Percentiles rank a stretch among this genome's conserved stretches.
These are phyloP conservation scores for Colletotrichum brevisporum DNA, from an alignment of 2,329 filamentous ascomycete species.

Conservation along the genomic window DNA sequence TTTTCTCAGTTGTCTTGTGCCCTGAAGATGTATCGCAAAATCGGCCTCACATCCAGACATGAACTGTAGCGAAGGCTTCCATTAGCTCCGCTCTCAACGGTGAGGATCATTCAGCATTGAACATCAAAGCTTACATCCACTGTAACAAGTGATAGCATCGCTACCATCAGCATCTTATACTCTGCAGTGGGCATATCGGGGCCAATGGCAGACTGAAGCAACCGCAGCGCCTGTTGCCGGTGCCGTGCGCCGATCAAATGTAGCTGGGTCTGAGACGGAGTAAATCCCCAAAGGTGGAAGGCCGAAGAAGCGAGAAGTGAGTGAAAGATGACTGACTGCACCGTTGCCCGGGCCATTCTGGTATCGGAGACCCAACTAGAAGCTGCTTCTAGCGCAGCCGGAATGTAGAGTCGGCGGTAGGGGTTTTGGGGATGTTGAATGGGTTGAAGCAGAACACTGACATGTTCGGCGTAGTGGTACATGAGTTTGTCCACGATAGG, in stretches of 20 bases:
- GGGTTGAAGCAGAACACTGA: conserved; percentile 18
- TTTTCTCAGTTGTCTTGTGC: conserved; percentile 17
- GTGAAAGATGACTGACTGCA: conserved; percentile 21
- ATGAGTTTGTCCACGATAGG: conserved; percentile 5
- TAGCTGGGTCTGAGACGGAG: conserved; percentile 5
- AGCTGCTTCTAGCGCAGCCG: conserved; percentile 15
- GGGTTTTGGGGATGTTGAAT: conserved; percentile 23
- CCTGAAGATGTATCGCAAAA: conserved; percentile 17
- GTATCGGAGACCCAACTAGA: neutral
- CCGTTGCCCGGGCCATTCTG: neutral
- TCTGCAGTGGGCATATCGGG: neutral
- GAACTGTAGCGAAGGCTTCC: neutral
- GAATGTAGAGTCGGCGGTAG: conserved; percentile 11
- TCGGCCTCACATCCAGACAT: conserved; percentile 23
- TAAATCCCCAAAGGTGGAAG: conserved; percentile 12
- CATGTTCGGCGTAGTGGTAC: conserved; percentile 20
- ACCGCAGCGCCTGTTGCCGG: conserved; percentile 7
- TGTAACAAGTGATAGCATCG: conserved; percentile 11
- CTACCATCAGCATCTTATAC: conserved; percentile 25
- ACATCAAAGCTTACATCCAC: neutral
- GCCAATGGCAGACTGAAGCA: conserved; percentile 4
- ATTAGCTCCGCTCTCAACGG: neutral
- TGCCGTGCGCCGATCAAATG: conserved; percentile 5
- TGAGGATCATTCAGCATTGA: neutral
- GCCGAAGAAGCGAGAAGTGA: conserved; percentile 7